Evolutionary conservation across 192 early-diverging fungal species (phyloP), one percentile per base, ranked within the genome.

Genomic region (Geranomyces michiganensis): DNA sequence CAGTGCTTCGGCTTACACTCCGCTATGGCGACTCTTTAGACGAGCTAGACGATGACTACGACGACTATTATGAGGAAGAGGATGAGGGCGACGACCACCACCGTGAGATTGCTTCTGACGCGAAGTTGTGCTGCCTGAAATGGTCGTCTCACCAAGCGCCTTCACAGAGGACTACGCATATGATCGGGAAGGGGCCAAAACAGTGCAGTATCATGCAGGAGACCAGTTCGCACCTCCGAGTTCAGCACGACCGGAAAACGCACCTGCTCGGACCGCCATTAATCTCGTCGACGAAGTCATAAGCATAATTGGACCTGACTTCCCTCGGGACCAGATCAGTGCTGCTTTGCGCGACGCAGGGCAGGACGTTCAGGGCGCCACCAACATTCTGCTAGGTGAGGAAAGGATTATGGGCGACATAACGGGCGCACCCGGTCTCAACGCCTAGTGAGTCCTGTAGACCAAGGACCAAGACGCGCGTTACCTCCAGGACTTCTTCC

Each of bases 291-390:
- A 80, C 46, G 76, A 88, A 22, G 86, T 93, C 29, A 83, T 77
- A 71, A 69, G 60, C 15, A 77, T 90, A 26, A 77, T 93, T 15
- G 93, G 91, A 22, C 65, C 75, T 0, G 74, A 80, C 21, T 79
- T 95, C 15, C 68, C 84, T 21, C 82, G 86, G 67, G 75, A 80
- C 47, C 87, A 91, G 56, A 92, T 95, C 19, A 83, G 84, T 70
- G 84, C 88, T 56, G 78, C 89, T 26, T 78, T 95, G 59, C 89
- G 88, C 85, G 79, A 91, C 69, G 86, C 89, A 62, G 91, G 90
- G 70, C 91, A 90, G 76, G 88, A 95, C 68, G 75, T 78, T 17
- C 81, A 85, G 36, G 74, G 89, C 43, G 83, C 92, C 0, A 77
- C 91, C 27, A 84, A 86, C 32, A 89, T 82, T 74, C 78, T 92